Evolutionary conservation across 2,329 filamentous ascomycete species (phyloP).

Genomic region (Xylariaceae sp.): DNA sequence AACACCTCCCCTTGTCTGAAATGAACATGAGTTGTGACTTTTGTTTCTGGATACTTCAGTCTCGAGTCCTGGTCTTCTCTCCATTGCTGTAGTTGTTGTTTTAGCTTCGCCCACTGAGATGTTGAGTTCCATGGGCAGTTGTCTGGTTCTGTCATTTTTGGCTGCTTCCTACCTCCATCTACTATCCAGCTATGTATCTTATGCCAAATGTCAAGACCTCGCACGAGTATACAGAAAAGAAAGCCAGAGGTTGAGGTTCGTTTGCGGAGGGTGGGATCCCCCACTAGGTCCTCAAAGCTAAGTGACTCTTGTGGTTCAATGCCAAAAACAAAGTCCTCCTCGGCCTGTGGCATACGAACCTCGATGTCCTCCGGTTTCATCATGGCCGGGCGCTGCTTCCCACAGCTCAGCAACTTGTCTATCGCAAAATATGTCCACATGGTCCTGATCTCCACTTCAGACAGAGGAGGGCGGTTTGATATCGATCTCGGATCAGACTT

Average conservation of each 20-base stretch:
- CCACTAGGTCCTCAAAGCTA: conserved; percentile 19
- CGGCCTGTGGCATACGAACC: conserved; percentile 24
- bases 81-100: conserved; percentile 18
- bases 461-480: conserved; percentile 11
- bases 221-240: conserved; percentile 24
- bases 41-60: conserved; percentile 24
- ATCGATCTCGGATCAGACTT: conserved; percentile 18
- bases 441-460: conserved; percentile 27
- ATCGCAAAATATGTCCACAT: conserved; percentile 29
- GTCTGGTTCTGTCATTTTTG: conserved; percentile 23
- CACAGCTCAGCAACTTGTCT: conserved; percentile 28
- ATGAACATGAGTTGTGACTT: conserved; percentile 23
- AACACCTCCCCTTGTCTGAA: conserved; percentile 27
- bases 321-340: conserved; percentile 24
- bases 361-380: conserved; percentile 25
- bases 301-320: conserved; percentile 12
- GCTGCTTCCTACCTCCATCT: conserved; percentile 23
- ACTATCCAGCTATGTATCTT: conserved; percentile 29
- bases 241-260: conserved; percentile 16
- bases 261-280: conserved; percentile 6
- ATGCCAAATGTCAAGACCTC: conserved; percentile 28
- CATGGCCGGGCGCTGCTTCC: conserved; percentile 27
- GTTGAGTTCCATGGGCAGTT: conserved; percentile 26
- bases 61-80: conserved; percentile 25
- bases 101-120: conserved; percentile 24